phyloP scores from a whole-genome alignment of 495 filamentous ascomycete species.

The Talaromyces adpressus region DNA sequence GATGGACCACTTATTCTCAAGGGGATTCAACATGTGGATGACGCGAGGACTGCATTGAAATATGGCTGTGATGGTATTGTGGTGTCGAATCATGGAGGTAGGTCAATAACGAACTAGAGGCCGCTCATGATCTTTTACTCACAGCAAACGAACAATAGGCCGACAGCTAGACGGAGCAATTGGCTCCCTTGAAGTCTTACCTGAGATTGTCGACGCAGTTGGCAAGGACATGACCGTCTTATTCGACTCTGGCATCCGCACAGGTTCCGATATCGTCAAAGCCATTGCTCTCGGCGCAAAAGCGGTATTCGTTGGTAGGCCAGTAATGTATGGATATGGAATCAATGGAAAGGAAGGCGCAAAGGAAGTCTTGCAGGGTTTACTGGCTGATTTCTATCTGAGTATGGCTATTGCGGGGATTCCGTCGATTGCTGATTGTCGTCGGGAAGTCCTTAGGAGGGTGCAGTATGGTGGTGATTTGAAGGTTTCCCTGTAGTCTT shows the following conservation, averaged over 20 bases:
- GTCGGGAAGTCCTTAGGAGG: conserved; percentile 41
- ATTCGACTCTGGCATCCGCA: conserved; percentile 59
- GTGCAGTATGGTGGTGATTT: conserved; percentile 47
- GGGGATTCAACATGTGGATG: conserved; percentile 43
- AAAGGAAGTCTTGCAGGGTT: conserved; percentile 46
- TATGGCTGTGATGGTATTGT: conserved; percentile 46
- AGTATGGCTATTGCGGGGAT: conserved; percentile 53
- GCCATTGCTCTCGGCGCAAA: conserved; percentile 82
- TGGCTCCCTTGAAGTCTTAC: conserved; percentile 55
- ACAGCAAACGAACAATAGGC: conserved; percentile 20
- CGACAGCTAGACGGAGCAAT: conserved; percentile 62
- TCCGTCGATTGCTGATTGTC: conserved; percentile 43
- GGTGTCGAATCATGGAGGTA: conserved; percentile 49
- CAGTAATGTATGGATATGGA: conserved; percentile 78
- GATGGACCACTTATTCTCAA: conserved; percentile 50
- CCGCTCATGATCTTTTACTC: background rate
- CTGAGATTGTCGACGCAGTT: conserved; percentile 54
- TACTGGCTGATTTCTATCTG: conserved; percentile 56
- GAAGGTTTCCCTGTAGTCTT: conserved; percentile 32
- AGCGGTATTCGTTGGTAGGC: conserved; percentile 81
- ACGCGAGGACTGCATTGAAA: conserved; percentile 40
- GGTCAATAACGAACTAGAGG: conserved; percentile 4
- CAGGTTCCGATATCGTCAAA: conserved; percentile 65
- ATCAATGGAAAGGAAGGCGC: conserved; percentile 52
- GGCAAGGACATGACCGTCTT: conserved; percentile 49